Evolutionary conservation across 352 stramenopile genomes (phyloP), one percentile per base, ranked within the genome.

Genomic region (Thalassiosira exigua): DNA sequence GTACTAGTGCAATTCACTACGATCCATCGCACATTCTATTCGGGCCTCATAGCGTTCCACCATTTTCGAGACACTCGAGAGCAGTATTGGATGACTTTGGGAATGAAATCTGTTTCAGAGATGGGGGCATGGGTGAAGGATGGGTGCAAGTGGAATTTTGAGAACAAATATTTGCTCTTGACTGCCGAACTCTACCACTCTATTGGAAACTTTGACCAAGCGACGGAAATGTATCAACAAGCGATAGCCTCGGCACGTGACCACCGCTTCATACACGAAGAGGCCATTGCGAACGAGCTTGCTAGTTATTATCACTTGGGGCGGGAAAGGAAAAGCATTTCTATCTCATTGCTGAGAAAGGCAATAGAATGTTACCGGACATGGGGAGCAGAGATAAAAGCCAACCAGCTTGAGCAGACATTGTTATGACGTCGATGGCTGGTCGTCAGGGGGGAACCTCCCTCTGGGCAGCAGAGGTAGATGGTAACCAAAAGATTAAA

Each of bases 131-230:
- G 59, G 70, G 60, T 12, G 0, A 48, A 48, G 0, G 59, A 61
- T 7, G n/a, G n/a, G n/a, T 68, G 60, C 33, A 9, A 44, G 36
- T 79, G 60, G 70, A 79, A 79, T 32, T 79, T 79, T 64, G 17
- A 44, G 36, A 44, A 70, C 33, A 70, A 70, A 22, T 48, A 42
- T 17, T 39, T 70, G 3, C 30, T 70, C 0, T 19, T 70, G 4
- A 26, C 61, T 14, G 61, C 61, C 1, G 61, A 70, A 26, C 9
- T 64, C 4, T 17, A 57, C 9, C 62, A 64, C 30, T 67, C n/a
- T 9, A 26, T 21, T 24, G 39, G 66, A 9, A 59, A 75, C 17
- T 26, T 57, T 2, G 52, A 36, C 9, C 14, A 42, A 12, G 66
- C 66, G 19, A 48, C 17, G 17, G 19, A 7, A 3, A 68, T 26